phyloP scores from a whole-genome alignment of 176 grass and related monocot species.

The Otatea glauca region DNA sequence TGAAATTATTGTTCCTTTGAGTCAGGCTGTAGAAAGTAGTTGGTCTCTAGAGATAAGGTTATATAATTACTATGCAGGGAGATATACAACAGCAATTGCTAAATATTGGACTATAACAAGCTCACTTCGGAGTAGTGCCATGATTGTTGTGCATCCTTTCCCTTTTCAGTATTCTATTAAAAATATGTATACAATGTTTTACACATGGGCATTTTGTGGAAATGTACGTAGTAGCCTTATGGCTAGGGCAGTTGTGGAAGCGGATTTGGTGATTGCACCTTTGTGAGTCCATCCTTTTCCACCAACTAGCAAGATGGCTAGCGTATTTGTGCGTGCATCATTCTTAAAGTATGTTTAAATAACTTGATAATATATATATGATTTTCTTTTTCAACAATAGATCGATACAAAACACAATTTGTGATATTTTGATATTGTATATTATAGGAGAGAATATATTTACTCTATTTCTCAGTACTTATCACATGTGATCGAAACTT shows the following conservation, averaged over 20 bases:
- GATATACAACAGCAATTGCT: background rate
- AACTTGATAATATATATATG: too few relatives aligned
- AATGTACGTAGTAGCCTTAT: background rate
- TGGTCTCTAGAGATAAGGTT: background rate
- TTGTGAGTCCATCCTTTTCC: too few relatives aligned
- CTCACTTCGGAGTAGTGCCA: background rate
- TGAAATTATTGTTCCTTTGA: background rate
- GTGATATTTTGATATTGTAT: too few relatives aligned
- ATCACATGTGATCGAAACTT: too few relatives aligned
- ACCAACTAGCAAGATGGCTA: too few relatives aligned
- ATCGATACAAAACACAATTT: too few relatives aligned
- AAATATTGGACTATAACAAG: background rate
- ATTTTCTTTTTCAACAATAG: too few relatives aligned
- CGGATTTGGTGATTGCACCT: background rate
- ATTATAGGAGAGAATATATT: too few relatives aligned
- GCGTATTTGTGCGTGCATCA: too few relatives aligned
- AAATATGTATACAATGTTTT: background rate
- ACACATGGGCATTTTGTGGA: background rate
- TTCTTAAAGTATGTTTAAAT: too few relatives aligned
- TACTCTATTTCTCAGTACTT: too few relatives aligned
- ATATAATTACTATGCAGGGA: background rate
- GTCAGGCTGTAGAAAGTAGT: background rate
- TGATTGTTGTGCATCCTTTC: background rate
- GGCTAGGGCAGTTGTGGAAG: background rate
- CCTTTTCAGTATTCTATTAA: background rate